Conservation (phyloP, 306 rosid species). For the Macrotyloma uniflorum region DNA sequence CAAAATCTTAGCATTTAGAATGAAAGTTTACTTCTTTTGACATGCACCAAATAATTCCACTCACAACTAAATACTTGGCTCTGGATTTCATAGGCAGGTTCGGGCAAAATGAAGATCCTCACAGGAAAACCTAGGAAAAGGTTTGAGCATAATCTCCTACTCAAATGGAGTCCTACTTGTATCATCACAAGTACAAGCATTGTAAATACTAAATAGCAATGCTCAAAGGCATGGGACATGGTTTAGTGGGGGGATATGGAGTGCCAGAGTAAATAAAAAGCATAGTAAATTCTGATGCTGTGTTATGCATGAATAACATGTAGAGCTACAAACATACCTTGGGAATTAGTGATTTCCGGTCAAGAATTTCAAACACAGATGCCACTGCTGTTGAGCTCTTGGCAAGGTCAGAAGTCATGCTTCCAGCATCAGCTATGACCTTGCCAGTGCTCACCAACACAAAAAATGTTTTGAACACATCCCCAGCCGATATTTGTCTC, state of each 20-base stretch:
- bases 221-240: not conserved
- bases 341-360: conserved; percentile 75
- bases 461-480: conserved; percentile 91
- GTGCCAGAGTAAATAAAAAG: not conserved
- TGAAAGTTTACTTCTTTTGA: not conserved
- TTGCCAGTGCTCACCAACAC: conserved; percentile 91
- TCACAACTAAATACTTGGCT: not conserved
- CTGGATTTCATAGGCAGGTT: not conserved
- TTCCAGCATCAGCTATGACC: conserved; percentile 98
- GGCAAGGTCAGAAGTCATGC: conserved; percentile 97
- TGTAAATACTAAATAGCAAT: not conserved
- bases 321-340: conserved; percentile 45
- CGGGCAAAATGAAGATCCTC: too few species aligned
- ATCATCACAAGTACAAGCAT: not conserved
- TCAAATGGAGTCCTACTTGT: not conserved
- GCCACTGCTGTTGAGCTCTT: conserved; percentile 82
- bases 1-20: not conserved
- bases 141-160: not conserved
- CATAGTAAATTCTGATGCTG: not conserved
- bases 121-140: not conserved
- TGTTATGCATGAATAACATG: not conserved
- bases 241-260: not conserved
- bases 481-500: conserved; percentile 84
- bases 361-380: conserved; percentile 86
- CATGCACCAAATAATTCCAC: not conserved